phyloP scores from a whole-genome alignment of 2,329 filamentous ascomycete genomes.

The Fusarium multiceps region DNA sequence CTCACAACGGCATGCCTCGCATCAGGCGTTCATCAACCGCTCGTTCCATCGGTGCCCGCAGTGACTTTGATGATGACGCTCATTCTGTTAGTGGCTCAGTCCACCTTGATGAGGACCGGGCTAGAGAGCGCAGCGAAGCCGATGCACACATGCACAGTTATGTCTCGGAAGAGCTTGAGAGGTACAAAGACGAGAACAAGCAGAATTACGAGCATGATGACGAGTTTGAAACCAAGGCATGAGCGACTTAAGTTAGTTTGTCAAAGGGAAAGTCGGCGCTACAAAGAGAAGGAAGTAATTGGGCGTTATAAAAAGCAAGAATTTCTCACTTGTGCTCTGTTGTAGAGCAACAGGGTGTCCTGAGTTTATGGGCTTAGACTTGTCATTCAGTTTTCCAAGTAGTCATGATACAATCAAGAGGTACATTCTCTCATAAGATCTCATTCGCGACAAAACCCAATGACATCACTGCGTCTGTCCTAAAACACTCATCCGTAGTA shows the following conservation, averaged over 20 bases:
- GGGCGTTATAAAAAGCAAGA: constrained; percentile 38
- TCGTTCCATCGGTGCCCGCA: constrained; percentile 84
- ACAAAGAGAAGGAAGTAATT: constrained; percentile 21
- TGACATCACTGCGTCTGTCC: neutral
- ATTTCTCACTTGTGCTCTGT: constrained; percentile 9
- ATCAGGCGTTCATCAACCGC: constrained; percentile 84
- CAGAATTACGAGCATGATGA: constrained; percentile 52
- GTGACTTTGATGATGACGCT: constrained; percentile 72
- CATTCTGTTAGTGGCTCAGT: constrained; percentile 50
- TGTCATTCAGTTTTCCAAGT: constrained; percentile 25
- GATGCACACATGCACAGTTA: constrained; percentile 82
- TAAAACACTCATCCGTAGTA: neutral
- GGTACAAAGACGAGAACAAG: constrained; percentile 62
- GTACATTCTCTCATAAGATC: neutral
- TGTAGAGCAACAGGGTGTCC: constrained; percentile 6
- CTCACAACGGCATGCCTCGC: constrained; percentile 58
- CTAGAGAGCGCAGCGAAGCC: constrained; percentile 63
- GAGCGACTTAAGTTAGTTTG: constrained; percentile 13
- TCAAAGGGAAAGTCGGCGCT: constrained; percentile 7
- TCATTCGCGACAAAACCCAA: neutral
- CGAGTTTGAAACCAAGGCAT: constrained; percentile 60
- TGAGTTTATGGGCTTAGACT: constrained; percentile 24
- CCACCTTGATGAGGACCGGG: constrained; percentile 56
- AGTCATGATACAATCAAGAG: constrained; percentile 14
- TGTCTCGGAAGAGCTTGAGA: constrained; percentile 81